Conservation (phyloP, 495 filamentous ascomycete genomes). For the Penicillium longicatenatum region DNA sequence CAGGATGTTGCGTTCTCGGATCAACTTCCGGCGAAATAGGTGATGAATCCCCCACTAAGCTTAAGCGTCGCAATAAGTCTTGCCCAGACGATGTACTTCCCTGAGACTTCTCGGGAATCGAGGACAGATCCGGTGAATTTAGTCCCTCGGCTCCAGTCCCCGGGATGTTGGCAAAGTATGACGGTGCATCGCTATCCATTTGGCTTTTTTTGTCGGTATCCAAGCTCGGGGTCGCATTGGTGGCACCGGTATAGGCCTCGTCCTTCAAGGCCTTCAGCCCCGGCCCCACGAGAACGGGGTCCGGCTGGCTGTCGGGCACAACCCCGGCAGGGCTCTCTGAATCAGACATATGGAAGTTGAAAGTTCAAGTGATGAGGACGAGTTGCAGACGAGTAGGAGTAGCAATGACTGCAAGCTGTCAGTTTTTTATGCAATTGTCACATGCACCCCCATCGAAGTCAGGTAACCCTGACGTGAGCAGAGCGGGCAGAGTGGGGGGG, state of each 20-base stretch:
- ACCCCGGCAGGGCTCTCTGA: constrained; percentile 27
- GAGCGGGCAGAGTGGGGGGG: too few species aligned
- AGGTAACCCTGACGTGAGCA: constrained; percentile 11
- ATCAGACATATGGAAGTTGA: constrained; percentile 34
- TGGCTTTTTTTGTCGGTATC: constrained; percentile 25
- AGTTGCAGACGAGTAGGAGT: neutral
- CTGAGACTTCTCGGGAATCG: constrained; percentile 45
- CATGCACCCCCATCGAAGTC: constrained; percentile 4
- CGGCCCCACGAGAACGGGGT: constrained; percentile 39
- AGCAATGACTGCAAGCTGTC: constrained; percentile 14
- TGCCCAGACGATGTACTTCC: constrained; percentile 53
- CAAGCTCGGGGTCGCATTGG: constrained; percentile 30
- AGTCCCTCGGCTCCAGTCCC: constrained; percentile 26
- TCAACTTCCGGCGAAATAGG: constrained; percentile 55
- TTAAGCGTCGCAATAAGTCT: constrained; percentile 67
- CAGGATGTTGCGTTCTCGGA: constrained; percentile 63
- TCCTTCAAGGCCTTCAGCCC: constrained; percentile 36
- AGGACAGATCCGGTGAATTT: constrained; percentile 20
- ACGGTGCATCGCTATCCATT: constrained; percentile 24
- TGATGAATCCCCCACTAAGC: constrained; percentile 41
- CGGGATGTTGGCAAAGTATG: constrained; percentile 35
- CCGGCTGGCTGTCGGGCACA: constrained; percentile 37
- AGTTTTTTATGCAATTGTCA: constrained; percentile 22
- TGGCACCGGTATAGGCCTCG: constrained; percentile 32
- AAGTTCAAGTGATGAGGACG: constrained; percentile 1